Percentiles rank a stretch among this genome's conserved stretches.
Evolutionary conservation across 176 grass and related monocot species (phyloP).

Genomic region (Rhynchospora pubera): DNA sequence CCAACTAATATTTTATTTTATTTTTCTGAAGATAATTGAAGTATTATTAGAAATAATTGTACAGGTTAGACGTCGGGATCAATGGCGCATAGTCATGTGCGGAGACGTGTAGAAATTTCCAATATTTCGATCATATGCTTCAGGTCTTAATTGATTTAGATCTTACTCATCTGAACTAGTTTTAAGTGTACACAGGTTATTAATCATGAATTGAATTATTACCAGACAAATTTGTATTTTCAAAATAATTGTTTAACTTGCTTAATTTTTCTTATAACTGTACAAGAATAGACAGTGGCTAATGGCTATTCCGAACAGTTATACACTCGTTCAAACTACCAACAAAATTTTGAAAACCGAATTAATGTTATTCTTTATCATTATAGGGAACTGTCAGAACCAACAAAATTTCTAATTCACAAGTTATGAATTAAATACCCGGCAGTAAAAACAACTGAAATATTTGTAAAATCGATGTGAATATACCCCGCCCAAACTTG

Average conservation of each 20-base stretch:
- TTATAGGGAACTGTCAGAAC: background rate
- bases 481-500: background rate
- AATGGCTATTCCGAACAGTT: no score
- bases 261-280: no score
- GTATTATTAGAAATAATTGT: background rate
- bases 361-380: no score
- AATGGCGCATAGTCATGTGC: background rate
- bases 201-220: no score
- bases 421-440: background rate
- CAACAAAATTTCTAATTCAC: background rate
- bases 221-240: no score
- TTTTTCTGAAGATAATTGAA: background rate
- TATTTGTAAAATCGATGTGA: background rate
- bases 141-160: background rate
- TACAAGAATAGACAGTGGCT: no score
- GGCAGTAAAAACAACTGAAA: background rate
- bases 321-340: no score
- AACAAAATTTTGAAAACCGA: no score
- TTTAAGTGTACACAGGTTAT: background rate
- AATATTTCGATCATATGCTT: background rate
- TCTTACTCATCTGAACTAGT: background rate
- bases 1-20: background rate
- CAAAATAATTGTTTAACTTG: no score
- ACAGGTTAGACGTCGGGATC: slow-evolving; percentile 1
- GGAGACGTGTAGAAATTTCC: background rate